Evolutionary conservation across 352 stramenopile species (phyloP).

Genomic region (Plasmopara viticola): DNA sequence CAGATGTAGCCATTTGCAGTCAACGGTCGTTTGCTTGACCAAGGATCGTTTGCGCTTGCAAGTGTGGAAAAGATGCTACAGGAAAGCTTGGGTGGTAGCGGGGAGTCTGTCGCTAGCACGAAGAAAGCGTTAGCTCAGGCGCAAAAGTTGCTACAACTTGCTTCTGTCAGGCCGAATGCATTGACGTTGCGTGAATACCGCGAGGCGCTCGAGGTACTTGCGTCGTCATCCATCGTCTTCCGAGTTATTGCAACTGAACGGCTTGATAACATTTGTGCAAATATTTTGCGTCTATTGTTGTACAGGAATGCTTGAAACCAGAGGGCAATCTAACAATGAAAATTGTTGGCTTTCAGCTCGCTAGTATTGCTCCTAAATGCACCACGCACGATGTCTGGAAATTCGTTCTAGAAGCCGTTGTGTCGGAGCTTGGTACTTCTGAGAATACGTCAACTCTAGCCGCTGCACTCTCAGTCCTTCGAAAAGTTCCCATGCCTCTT

Average conservation of each 20-base stretch:
- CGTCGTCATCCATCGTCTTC: background rate
- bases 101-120: slow-evolving; percentile 31
- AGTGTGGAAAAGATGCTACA: slow-evolving; percentile 33
- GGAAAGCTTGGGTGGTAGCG: slow-evolving; percentile 32
- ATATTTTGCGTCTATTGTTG: background rate
- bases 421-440: slow-evolving; percentile 62
- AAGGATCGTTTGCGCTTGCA: slow-evolving; percentile 3
- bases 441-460: slow-evolving; percentile 50
- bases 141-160: slow-evolving; percentile 57
- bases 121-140: slow-evolving; percentile 51
- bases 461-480: slow-evolving; percentile 45
- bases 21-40: slow-evolving; percentile 7
- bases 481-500: slow-evolving; percentile 48
- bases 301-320: slow-evolving; percentile 60
- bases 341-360: slow-evolving; percentile 66
- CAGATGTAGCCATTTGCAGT: slow-evolving; percentile 7
- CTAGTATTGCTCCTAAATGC: slow-evolving; percentile 41
- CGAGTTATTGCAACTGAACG: background rate
- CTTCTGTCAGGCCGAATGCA: slow-evolving; percentile 41
- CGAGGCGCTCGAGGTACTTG: slow-evolving; percentile 44
- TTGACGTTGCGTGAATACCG: slow-evolving; percentile 55
- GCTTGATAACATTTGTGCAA: background rate
- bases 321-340: slow-evolving; percentile 56
- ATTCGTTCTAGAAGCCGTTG: slow-evolving; percentile 50
- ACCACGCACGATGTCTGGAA: slow-evolving; percentile 57